Conservation (phyloP, 2,329 filamentous ascomycete species). For the Pyricularia pennisetigena region DNA sequence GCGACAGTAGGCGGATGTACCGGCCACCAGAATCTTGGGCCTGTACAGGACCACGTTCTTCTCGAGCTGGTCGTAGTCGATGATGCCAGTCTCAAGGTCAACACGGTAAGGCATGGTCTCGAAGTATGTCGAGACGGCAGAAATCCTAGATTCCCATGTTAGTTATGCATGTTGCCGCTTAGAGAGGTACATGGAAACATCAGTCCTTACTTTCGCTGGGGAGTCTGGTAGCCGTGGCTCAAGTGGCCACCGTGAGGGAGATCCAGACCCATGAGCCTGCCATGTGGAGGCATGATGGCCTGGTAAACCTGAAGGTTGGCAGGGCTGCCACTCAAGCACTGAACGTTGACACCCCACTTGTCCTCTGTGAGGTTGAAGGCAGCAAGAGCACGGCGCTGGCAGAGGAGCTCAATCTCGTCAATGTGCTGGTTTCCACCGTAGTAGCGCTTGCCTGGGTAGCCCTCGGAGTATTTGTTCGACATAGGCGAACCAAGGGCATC, state of each 20-base stretch:
- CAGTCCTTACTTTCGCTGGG: conserved; percentile 67
- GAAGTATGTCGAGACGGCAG: conserved; percentile 96
- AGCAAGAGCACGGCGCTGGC: conserved; percentile 86
- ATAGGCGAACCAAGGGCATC: conserved; percentile 91
- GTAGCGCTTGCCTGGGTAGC: conserved; percentile 95
- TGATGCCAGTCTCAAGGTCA: conserved; percentile 81
- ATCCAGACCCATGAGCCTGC: conserved; percentile 93
- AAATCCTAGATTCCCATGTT: conserved; percentile 53
- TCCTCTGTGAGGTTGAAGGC: conserved; percentile 77
- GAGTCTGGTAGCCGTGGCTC: conserved; percentile 95
- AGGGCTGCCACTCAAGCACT: conserved; percentile 84
- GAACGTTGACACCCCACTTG: conserved; percentile 98
- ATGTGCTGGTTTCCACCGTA: conserved; percentile 99
- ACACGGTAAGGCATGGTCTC: conserved; percentile 97
- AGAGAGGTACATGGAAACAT: not conserved
- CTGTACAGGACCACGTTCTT: conserved; percentile 87
- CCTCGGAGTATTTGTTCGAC: conserved; percentile 99
- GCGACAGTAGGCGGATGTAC: conserved; percentile 96
- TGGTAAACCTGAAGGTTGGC: conserved; percentile 98
- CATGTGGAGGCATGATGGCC: conserved; percentile 91
- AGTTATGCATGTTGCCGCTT: not conserved
- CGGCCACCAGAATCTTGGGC: conserved; percentile 91
- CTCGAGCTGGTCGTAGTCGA: conserved; percentile 90
- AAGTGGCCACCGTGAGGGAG: conserved; percentile 90
- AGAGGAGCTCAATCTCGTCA: conserved; percentile 88